Evolutionary conservation across 176 grass and related monocot species (phyloP), one percentile per base, ranked within the genome.

Genomic region (Thalia dealbata): DNA sequence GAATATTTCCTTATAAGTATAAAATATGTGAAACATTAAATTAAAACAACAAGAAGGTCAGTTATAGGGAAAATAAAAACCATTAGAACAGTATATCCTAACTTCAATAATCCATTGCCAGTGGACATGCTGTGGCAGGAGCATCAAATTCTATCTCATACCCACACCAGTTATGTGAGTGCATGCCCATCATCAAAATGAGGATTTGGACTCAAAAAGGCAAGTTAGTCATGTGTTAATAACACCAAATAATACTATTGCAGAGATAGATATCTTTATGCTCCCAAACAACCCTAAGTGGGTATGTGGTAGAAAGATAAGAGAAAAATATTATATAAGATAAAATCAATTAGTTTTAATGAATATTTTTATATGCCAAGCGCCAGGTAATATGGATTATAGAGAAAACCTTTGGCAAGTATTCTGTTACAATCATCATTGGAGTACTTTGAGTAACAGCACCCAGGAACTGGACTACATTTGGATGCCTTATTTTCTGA

Each of bases 391-490:
- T 11, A 7, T 19, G 28, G 48, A 61, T 62, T 63, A 46, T 43
- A 32, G 48, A 21, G 74, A 78, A 76, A 86, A 99, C 95, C 95
- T 99, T 99, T 50, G 87, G 90, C 85, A 99, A 83, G 88, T 73
- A 99, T 80, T 99, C 95, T 62, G 91, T 99, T 9, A 99, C 95
- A 79, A 99, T 99, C 95, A 99, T 99, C 95, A 99, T 99, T 28
- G 95, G 95, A 68, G 64, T 99, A 72, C 90, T 93, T 79, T 99
- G 95, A 84, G 95, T 99, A 73, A 99, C 90, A 71, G 90, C 95
- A 45, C 95, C 95, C 77, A 99, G 82, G 82, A 99, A 99, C 71
- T 99, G 95, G 43, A 93, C 95, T 3, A 99, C 95, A 83, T 99
- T 99, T 43, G 95, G 95, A 88, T 99, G 95, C 14, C 95, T 85